Evolutionary conservation across 805 yeast genomes (phyloP).

Genomic region (Lipomyces sp.): DNA sequence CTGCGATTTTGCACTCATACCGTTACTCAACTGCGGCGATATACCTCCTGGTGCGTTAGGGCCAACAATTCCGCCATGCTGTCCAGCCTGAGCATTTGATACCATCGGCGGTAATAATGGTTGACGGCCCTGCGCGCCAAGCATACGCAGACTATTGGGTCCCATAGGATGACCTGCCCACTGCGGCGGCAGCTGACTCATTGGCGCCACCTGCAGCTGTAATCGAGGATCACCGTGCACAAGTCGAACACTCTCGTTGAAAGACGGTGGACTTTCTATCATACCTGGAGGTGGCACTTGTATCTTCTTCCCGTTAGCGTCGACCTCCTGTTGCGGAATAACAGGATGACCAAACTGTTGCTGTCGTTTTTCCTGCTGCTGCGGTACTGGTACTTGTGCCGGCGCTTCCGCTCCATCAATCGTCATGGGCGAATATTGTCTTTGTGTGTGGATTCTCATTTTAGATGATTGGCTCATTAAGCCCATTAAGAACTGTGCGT

Average conservation of each 20-base stretch:
- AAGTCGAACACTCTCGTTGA: background rate
- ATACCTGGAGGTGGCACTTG: background rate
- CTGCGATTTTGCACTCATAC: background rate
- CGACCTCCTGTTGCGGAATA: background rate
- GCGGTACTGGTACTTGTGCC: background rate
- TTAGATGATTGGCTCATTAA: constrained; percentile 30
- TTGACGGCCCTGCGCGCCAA: background rate
- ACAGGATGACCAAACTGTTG: background rate
- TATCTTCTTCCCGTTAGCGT: background rate
- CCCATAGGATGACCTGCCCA: background rate
- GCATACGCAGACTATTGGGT: background rate
- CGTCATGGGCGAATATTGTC: constrained; percentile 6
- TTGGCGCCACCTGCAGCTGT: background rate
- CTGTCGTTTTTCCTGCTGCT: background rate
- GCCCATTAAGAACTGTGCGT: constrained; percentile 31
- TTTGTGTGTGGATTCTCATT: constrained; percentile 6
- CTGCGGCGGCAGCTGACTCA: background rate
- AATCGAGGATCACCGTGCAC: background rate
- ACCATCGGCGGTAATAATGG: background rate
- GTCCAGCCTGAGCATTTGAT: background rate
- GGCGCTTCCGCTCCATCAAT: background rate
- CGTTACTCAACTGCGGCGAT: constrained; percentile 9
- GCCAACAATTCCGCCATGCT: background rate
- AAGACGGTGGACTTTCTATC: background rate
- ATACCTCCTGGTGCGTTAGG: background rate